phyloP scores from a whole-genome alignment of 306 rosid genomes.

The Canavalia gladiata region DNA sequence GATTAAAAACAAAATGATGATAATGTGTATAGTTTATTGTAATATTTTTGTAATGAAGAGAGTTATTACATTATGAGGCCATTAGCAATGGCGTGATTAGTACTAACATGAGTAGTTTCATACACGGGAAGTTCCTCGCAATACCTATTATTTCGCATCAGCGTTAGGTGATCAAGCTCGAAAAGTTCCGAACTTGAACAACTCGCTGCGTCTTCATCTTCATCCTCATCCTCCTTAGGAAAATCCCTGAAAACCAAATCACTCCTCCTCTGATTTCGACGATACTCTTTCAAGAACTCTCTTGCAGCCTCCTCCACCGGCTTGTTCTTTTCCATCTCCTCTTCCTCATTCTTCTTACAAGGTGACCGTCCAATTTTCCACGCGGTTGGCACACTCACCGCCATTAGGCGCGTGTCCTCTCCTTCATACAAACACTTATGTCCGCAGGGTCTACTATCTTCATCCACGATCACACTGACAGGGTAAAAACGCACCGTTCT shows the following conservation, averaged over 20 bases:
- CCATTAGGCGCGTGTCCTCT: slow-evolving; percentile 46
- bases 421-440: slow-evolving; percentile 68
- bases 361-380: slow-evolving; percentile 66
- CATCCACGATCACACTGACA: slow-evolving; percentile 75
- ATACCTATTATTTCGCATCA: slow-evolving; percentile 60
- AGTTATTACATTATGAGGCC: slow-evolving; percentile 56
- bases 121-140: slow-evolving; percentile 89
- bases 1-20: slow-evolving; percentile 15
- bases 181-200: slow-evolving; percentile 96
- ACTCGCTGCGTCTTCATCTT: slow-evolving; percentile 73
- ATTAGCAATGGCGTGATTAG: slow-evolving; percentile 79
- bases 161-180: slow-evolving; percentile 81
- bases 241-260: slow-evolving; percentile 54
- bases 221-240: slow-evolving; percentile 40
- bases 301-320: slow-evolving; percentile 59
- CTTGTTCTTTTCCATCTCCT: slow-evolving; percentile 51
- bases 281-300: slow-evolving; percentile 65
- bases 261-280: slow-evolving; percentile 55
- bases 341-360: slow-evolving; percentile 50
- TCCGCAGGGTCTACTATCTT: slow-evolving; percentile 71
- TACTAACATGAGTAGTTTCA: slow-evolving; percentile 71
- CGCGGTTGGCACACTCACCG: slow-evolving; percentile 60
- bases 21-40: slow-evolving; percentile 28
- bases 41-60: not conserved
- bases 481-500: slow-evolving; percentile 87